These are phyloP conservation scores for Omphalotus olearius DNA, from an alignment of 1,284 basidiomycete genomes.

Conservation along the genomic window DNA sequence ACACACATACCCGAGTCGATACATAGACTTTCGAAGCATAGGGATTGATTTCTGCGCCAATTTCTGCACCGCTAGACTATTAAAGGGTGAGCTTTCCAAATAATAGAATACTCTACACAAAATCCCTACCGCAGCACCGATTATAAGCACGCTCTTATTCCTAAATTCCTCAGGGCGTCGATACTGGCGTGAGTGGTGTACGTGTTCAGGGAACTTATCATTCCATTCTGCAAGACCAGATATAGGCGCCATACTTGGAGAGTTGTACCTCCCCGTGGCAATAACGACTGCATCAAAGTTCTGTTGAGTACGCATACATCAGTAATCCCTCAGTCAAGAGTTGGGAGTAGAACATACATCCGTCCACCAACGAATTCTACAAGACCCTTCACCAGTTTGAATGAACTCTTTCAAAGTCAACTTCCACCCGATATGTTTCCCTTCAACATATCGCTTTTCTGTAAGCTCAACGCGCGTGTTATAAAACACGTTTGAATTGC, in stretches of 20 bases:
- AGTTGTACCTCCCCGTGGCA: conserved; percentile 42
- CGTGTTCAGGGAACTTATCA: conserved; percentile 26
- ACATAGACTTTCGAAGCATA: conserved; percentile 29
- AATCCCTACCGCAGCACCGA: conserved; percentile 36
- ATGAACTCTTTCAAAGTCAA: conserved; percentile 31
- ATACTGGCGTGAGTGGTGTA: conserved; percentile 44
- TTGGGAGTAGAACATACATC: conserved; percentile 23
- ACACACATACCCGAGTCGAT: not conserved
- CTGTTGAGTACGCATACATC: conserved; percentile 33
- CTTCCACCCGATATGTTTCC: conserved; percentile 30
- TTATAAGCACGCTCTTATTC: conserved; percentile 40
- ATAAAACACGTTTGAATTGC: conserved; percentile 34
- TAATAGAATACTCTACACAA: not conserved
- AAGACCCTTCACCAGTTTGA: conserved; percentile 19
- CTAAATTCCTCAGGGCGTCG: conserved; percentile 33
- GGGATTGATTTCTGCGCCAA: conserved; percentile 31
- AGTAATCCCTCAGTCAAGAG: conserved; percentile 27
- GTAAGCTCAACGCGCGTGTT: conserved; percentile 46
- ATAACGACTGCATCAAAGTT: conserved; percentile 44
- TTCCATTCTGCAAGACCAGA: conserved; percentile 34
- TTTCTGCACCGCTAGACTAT: conserved; percentile 39
- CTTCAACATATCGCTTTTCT: conserved; percentile 32
- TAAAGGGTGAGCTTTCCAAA: not conserved
- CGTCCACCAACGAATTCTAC: conserved; percentile 32
- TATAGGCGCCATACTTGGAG: conserved; percentile 39